Conservation (phyloP, 2,329 filamentous ascomycete genomes). For the Fusarium sp. region DNA sequence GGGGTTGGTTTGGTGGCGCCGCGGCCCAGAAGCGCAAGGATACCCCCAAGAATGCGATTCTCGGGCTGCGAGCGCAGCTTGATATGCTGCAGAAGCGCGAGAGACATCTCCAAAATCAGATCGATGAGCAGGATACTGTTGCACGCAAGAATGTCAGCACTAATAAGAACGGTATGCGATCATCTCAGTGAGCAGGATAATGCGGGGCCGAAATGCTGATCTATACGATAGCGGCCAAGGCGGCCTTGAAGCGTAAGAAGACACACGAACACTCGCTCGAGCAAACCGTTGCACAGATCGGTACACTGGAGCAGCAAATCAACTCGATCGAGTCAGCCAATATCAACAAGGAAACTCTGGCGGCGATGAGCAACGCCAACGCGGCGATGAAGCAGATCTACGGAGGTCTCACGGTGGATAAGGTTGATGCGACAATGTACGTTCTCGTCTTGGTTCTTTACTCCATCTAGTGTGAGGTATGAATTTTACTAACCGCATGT, state of each 20-base stretch:
- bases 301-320: conserved; percentile 93
- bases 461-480: background rate
- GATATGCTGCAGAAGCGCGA: conserved; percentile 99
- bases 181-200: background rate
- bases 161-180: conserved; percentile 86
- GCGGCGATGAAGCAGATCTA: conserved; percentile 95
- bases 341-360: conserved; percentile 96
- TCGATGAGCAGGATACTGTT: conserved; percentile 89
- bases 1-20: conserved; percentile 92
- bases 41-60: conserved; percentile 95
- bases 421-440: conserved; percentile 95
- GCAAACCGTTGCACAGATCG: conserved; percentile 89
- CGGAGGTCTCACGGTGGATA: conserved; percentile 88
- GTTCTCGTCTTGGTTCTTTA: conserved; percentile 49
- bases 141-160: conserved; percentile 86
- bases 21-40: conserved; percentile 89
- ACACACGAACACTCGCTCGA: conserved; percentile 90
- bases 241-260: conserved; percentile 94
- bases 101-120: conserved; percentile 89
- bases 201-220: conserved; percentile 41
- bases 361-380: conserved; percentile 92
- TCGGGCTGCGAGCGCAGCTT: conserved; percentile 85
- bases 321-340: conserved; percentile 98
- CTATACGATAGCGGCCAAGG: conserved; percentile 77
- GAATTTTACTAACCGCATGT: conserved; percentile 47